Conservation (phyloP, 129 eudicot genomes). For the Helichrysum umbraculigerum region DNA sequence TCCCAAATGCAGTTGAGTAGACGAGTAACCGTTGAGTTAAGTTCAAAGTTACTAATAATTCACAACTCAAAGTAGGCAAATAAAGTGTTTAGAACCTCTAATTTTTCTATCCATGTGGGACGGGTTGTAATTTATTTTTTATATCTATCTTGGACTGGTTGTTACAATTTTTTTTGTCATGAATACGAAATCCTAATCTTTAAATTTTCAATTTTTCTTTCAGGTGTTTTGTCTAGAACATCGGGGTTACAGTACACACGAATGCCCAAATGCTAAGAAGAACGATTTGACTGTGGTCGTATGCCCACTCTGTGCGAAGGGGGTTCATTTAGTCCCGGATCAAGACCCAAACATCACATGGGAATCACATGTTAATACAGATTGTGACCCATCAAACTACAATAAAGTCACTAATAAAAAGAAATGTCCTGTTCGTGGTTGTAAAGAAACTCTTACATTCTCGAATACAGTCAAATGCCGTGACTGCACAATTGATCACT, state of each 20-base stretch:
- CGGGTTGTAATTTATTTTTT: not conserved
- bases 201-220: not conserved
- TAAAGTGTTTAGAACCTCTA: not conserved
- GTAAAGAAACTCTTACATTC: slow-evolving; percentile 77
- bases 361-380: slow-evolving; percentile 89
- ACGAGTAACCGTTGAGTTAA: not conserved
- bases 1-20: not conserved
- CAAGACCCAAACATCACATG: slow-evolving; percentile 94
- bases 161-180: not conserved
- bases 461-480: slow-evolving; percentile 80
- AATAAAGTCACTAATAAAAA: slow-evolving; percentile 76
- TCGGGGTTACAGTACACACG: slow-evolving; percentile 70
- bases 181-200: not conserved
- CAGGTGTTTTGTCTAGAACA: slow-evolving; percentile 92
- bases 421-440: slow-evolving; percentile 79
- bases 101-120: not conserved
- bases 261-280: slow-evolving; percentile 73
- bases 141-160: not conserved
- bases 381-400: slow-evolving; percentile 94
- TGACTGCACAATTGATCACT: slow-evolving; percentile 77
- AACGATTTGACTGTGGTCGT: slow-evolving; percentile 79
- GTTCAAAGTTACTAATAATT: not conserved
- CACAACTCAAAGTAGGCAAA: not conserved
- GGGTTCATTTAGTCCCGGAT: slow-evolving; percentile 76
- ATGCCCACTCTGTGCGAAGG: slow-evolving; percentile 95